These are phyloP conservation scores for Monosiga brevicollis DNA, from an alignment of 78 protist species.

Conservation along the genomic window DNA sequence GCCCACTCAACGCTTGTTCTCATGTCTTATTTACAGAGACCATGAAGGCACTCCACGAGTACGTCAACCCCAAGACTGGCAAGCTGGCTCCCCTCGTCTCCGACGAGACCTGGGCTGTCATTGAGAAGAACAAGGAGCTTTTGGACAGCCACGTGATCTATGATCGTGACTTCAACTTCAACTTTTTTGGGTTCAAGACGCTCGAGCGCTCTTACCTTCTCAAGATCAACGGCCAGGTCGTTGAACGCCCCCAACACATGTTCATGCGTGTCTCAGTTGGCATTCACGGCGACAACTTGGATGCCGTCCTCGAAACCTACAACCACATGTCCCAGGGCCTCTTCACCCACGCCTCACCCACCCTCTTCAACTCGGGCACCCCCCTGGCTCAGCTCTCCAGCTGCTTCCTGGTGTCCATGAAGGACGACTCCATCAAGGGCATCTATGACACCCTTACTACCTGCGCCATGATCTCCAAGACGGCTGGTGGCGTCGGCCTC, in stretches of 20 bases:
- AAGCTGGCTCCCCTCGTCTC: conserved; percentile 69
- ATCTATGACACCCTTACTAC: conserved; percentile 92
- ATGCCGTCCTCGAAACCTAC: conserved; percentile 68
- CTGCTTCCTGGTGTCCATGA: conserved; percentile 91
- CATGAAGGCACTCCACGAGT: conserved; percentile 40
- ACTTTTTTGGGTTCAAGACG: conserved; percentile 93
- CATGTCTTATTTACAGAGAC: background rate
- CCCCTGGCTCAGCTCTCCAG: conserved; percentile 87
- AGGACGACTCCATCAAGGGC: conserved; percentile 87
- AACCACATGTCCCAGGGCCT: conserved; percentile 42
- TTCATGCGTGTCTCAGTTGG: conserved; percentile 95
- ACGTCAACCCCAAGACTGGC: conserved; percentile 56
- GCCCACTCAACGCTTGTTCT: background rate
- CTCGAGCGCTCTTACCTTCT: conserved; percentile 80
- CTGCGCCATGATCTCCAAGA: conserved; percentile 81
- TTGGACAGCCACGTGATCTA: conserved; percentile 67
- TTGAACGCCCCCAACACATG: conserved; percentile 97
- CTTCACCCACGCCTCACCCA: conserved; percentile 96
- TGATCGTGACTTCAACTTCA: conserved; percentile 83
- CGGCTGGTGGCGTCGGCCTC: conserved; percentile 97
- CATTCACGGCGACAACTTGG: conserved; percentile 74
- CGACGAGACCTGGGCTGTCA: conserved; percentile 51
- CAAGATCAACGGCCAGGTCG: conserved; percentile 45
- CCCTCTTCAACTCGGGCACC: conserved; percentile 95
- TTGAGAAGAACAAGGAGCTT: conserved; percentile 38